Conservation (phyloP, 2,329 filamentous ascomycete genomes). For the Epichloe sylvatica region DNA sequence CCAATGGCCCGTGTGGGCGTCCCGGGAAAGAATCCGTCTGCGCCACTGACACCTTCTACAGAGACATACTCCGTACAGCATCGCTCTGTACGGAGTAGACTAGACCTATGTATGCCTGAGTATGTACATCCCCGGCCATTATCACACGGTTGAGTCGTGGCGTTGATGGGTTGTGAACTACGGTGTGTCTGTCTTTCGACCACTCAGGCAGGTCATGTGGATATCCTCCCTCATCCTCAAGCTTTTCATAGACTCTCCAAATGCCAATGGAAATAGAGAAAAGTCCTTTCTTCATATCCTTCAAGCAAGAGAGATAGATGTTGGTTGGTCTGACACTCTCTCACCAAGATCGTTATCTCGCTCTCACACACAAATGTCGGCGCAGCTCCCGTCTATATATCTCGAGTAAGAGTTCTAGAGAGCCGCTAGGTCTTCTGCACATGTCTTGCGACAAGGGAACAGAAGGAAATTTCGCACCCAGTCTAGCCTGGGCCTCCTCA, state of each 20-base stretch:
- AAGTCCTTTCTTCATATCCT: too few relatives aligned
- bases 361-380: not conserved
- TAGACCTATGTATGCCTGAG: not conserved
- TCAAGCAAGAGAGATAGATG: too few relatives aligned
- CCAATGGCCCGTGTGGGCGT: not conserved
- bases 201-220: not conserved
- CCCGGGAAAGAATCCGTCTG: not conserved
- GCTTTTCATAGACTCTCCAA: not conserved
- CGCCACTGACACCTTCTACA: not conserved
- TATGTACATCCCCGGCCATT: not conserved
- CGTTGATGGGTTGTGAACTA: not conserved
- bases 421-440: not conserved
- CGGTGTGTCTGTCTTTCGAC: not conserved
- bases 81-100: not conserved
- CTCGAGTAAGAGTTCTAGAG: not conserved
- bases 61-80: not conserved
- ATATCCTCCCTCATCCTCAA: not conserved
- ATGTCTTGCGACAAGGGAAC: slow-evolving; percentile 2
- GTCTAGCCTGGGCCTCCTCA: slow-evolving; percentile 7
- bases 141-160: not conserved
- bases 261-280: not conserved
- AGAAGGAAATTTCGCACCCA: slow-evolving; percentile 5
- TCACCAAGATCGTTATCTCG: not conserved
- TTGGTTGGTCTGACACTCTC: not conserved
- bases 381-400: not conserved